Evolutionary conservation across 371 early-diverging fungal genomes (phyloP), one percentile per base, ranked within the genome.

Genomic region (Basidiobolus meristosporus): DNA sequence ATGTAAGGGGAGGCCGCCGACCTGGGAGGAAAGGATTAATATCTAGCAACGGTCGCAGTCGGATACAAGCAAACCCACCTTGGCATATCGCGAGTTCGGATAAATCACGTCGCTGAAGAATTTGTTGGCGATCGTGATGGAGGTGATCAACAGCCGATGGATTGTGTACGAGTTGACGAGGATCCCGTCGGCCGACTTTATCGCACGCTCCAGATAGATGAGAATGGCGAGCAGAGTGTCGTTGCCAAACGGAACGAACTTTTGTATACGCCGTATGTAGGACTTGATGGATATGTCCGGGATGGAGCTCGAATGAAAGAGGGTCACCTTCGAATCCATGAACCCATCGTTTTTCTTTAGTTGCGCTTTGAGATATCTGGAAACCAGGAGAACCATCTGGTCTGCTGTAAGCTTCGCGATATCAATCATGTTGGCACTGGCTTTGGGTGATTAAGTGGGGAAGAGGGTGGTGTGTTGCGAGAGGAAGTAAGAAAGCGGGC

Each of bases 1-100:
- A n/a, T 65, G 56, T 7, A 85, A 68, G 3, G 88, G 74, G 7
- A 95, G 56, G 3, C 96, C 96, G 35, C 96, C 96, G 18, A 95
- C 26, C 26, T 26, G 26, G 9, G 9, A 5, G 5, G 9, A 5
- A n/a, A n/a, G n/a, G n/a, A 9, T 3, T 5, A 26, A 3, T 5
- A 9, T 26, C 9, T 5, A 9, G 3, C n/a, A n/a, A n/a, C n/a
- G n/a, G n/a, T 5, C 3, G 5, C 9, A 26, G 26, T 26, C 3
- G 9, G 26, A 26, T 5, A 9, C 3, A 9, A 26, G 26, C 9
- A 9, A 26, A 3, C 26, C 5, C 9, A 26, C 92, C 67, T 78
- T 84, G 37, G 87, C 82, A 50, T 85, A 85, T 21, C 87, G 66
- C 19, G 84, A 74, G 46, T 90, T 91, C 21, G 89, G 85, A 52